Evolutionary conservation across 192 early-diverging fungal genomes (phyloP).

Genomic region (Gamsiella multidivaricata): DNA sequence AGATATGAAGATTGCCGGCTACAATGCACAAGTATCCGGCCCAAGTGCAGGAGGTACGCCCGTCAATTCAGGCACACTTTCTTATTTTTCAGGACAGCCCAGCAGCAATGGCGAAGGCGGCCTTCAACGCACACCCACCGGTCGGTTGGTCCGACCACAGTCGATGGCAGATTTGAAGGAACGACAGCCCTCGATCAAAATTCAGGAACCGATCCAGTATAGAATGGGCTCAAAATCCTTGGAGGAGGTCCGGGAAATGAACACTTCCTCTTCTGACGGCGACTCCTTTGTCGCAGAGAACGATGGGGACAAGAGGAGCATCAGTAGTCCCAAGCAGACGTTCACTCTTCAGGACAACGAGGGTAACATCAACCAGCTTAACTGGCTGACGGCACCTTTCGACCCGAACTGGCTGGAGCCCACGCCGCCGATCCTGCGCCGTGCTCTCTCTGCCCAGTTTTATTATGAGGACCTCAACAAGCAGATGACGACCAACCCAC

Average conservation of each 20-base stretch:
- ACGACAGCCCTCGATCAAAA: constrained; percentile 15
- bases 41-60: background rate
- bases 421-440: constrained; percentile 30
- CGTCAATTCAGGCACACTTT: background rate
- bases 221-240: constrained; percentile 25
- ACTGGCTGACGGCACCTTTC: constrained; percentile 36
- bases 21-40: background rate
- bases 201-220: constrained; percentile 17
- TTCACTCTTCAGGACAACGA: constrained; percentile 45
- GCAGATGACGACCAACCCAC: constrained; percentile 18
- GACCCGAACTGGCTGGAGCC: constrained; percentile 47
- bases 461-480: constrained; percentile 42
- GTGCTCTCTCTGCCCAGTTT: constrained; percentile 31
- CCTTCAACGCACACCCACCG: background rate
- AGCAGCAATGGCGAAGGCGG: no score
- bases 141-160: constrained; percentile 17
- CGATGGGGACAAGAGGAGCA: background rate
- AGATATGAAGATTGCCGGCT: constrained; percentile 2
- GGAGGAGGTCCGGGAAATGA: constrained; percentile 30
- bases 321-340: constrained; percentile 37
- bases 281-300: constrained; percentile 13
- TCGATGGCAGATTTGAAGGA: constrained; percentile 31
- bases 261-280: background rate
- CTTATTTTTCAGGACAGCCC: background rate
- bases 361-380: constrained; percentile 41